Base-by-base conservation (phyloP, 2,329 filamentous ascomycete genomes). In the Chaetomium strumarium region DNA sequence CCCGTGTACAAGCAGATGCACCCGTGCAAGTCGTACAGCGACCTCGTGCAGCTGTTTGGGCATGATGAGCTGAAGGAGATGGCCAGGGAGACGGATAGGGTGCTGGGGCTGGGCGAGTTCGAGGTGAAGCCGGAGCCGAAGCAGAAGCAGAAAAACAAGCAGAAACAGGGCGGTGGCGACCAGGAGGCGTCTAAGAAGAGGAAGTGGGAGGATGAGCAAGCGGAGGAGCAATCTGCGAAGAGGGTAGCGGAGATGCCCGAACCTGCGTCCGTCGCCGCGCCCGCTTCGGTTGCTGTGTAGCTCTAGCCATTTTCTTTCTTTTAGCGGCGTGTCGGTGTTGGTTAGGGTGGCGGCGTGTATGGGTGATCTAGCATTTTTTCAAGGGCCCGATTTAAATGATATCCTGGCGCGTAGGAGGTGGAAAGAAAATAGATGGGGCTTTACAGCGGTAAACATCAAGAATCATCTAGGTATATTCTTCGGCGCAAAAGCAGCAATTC, bases 11-110 rank as follows among this genome's bases (percentile, higher is more conserved):
- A 77, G 53, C 68, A 74, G 3, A 76, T 93, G 60, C 82, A 80
- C 56, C 69, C 73, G 43, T 78, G 79, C 55, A 90, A 85, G 70
- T 86, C 79, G 60, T 96, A 96, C 64, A 72, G 71, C 9, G 83
- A 87, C 48, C 68, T 85, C 2, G 86, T 90, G 63, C 75, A 82
- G 52, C 71, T 77, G 1, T 69, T 97, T 30, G 81, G 77, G 0
- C 75, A 83, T 34, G 75, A 83, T 2, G 76, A 85, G 52, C 68
- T 95, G 41, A 63, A 82, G 17, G 78, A 81, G 31, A 70, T 74
- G 55, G 91, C 91, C 0, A 74, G 74, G 41, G 78, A 80, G 7
- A 74, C 85, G 4, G 91, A 96, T 64, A 67, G 75, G 49, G 73
- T 76, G 31, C 70, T 89, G 13, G 81, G 78, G 14, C 73, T 89